Evolutionary conservation across 1,284 basidiomycete species (phyloP), one percentile per base, ranked within the genome.

Genomic region (Sanguinoderma infundibulare): DNA sequence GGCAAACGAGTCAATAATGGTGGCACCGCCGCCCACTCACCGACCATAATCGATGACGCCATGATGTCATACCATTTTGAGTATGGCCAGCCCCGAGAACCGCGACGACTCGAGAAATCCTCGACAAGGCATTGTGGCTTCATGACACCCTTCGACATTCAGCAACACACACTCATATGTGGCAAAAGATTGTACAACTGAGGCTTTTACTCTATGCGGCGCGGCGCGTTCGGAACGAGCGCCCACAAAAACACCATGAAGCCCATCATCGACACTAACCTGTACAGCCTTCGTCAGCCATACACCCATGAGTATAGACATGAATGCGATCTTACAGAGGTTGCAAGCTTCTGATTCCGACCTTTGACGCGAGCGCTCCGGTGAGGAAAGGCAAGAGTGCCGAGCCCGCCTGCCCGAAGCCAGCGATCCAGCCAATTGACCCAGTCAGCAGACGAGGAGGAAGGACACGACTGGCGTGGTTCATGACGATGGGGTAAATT

Each of bases 381-480:
- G 84, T 85, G 51, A 85, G 74, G 70, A 87, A 86, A 10, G 86
- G 86, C 12, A 87, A 60, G 34, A 82, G 62, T 2, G 86, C 86
- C 22, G 80, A 81, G 6, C 86, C 85, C 5, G 81, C 79, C 65
- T 83, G 82, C 1, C 85, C 83, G 40, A 84, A 77, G 9, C 80
- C 82, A 22, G 81, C 78, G 54, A 87, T 85, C 83, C 83, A 87
- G 2, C 85, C 85, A 36, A 87, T 86, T 57, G 78, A 79, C 6
- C 80, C 83, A 0, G 83, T 86, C 34, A 87, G 72, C 2, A 87
- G 70, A 76, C 81, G 77, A 10, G 77, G 77, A 7, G 85, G 84
- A 15, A 87, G 73, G 44, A 85, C 74, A 20, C 79, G 77, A 20
- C 75, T 72, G 1, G 82, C 73, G 53, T 84, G 79, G 59, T 81